Evolutionary conservation across 768 basidiomycete genomes (phyloP).

Genomic region (Megacollybia marginata): DNA sequence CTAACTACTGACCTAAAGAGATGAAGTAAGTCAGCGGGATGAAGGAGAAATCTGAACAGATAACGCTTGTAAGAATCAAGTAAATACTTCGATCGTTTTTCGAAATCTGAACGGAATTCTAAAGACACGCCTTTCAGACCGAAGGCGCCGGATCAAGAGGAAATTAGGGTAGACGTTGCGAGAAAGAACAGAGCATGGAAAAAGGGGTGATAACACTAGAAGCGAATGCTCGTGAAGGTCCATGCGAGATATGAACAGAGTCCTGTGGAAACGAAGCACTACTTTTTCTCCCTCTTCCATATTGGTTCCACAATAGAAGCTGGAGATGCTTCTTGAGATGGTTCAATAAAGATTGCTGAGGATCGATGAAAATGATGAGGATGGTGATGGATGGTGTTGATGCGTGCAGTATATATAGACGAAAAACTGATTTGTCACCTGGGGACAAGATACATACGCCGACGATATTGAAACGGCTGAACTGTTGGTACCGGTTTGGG

Average conservation of each 20-base stretch:
- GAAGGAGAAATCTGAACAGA: slow-evolving; percentile 13
- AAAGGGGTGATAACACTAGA: slow-evolving; percentile 29
- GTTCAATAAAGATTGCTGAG: slow-evolving; percentile 12
- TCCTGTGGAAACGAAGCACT: background rate
- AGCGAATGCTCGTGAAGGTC: background rate
- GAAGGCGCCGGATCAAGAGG: slow-evolving; percentile 25
- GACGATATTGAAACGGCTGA: slow-evolving; percentile 23
- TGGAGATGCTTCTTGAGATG: slow-evolving; percentile 5
- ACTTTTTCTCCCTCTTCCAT: slow-evolving; percentile 5
- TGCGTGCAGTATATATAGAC: slow-evolving; percentile 6
- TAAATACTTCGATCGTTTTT: background rate
- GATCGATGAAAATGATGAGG: slow-evolving; percentile 25
- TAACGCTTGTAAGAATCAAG: slow-evolving; percentile 7
- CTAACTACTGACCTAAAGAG: slow-evolving; percentile 40
- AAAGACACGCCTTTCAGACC: slow-evolving; percentile 17
- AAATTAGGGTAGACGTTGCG: slow-evolving; percentile 18
- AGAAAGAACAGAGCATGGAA: slow-evolving; percentile 17
- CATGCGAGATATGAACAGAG: background rate
- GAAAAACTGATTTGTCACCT: slow-evolving; percentile 24
- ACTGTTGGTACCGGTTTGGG: slow-evolving; percentile 10
- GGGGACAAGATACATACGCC: slow-evolving; percentile 65
- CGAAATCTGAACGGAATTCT: background rate
- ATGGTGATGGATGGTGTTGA: slow-evolving; percentile 12
- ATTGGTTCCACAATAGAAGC: slow-evolving; percentile 16
- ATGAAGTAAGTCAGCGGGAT: slow-evolving; percentile 10